These are phyloP conservation scores for Tolypocladium paradoxum DNA, from an alignment of 2,329 filamentous ascomycete species.

Conservation along the genomic window DNA sequence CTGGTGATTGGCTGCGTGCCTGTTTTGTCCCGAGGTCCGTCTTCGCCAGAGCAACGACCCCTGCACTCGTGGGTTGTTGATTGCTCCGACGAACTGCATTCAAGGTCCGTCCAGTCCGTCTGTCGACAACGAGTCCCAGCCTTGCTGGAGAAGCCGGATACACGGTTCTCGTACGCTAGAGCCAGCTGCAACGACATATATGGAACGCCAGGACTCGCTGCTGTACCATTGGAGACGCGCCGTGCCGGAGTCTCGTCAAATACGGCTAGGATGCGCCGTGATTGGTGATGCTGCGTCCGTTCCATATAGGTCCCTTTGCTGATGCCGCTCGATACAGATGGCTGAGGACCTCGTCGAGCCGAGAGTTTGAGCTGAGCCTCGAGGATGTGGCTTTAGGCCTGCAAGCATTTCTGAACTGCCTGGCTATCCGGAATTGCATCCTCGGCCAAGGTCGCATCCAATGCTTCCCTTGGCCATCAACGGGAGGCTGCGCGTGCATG, in stretches of 20 bases:
- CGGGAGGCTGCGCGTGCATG: not conserved
- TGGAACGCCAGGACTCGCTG: not conserved
- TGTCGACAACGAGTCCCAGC: not conserved
- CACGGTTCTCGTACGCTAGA: not conserved
- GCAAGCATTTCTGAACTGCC: not conserved
- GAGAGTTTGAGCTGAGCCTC: too few species aligned
- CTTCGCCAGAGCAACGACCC: conserved; percentile 1
- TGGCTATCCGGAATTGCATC: not conserved
- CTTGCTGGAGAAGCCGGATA: not conserved
- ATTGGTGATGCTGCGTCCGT: not conserved
- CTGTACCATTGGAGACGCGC: not conserved
- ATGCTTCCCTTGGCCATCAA: too few species aligned
- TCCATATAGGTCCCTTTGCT: not conserved
- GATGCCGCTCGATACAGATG: not conserved
- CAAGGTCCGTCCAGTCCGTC: too few species aligned
- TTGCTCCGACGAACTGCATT: too few species aligned
- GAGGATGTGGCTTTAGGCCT: not conserved
- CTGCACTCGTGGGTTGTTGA: too few species aligned
- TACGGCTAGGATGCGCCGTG: not conserved
- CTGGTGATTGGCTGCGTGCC: not conserved
- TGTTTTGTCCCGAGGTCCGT: conserved; percentile 1
- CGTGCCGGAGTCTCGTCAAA: not conserved
- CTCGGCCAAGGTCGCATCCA: too few species aligned
- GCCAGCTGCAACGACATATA: not conserved
- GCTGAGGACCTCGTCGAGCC: not conserved